Evolutionary conservation across 2,329 filamentous ascomycete genomes (phyloP).

Genomic region (Zasmidium citrigriseum): DNA sequence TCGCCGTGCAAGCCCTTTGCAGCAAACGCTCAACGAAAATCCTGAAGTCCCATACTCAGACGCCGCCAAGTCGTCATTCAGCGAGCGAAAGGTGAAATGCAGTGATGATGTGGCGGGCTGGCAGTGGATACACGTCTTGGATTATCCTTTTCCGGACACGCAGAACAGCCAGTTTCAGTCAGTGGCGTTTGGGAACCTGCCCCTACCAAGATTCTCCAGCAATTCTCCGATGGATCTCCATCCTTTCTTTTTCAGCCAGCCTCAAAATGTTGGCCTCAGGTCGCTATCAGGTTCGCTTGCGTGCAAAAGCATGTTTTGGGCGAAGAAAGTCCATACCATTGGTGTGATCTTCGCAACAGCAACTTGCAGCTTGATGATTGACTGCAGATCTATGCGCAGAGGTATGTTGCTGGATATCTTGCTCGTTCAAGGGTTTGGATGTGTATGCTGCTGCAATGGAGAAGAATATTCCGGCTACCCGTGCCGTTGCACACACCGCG

Average conservation of each 20-base stretch:
- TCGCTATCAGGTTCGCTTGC: not conserved
- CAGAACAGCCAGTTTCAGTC: not conserved
- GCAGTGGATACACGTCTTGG: constrained; percentile 1
- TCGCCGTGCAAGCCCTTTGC: too few species aligned
- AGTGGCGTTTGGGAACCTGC: not conserved
- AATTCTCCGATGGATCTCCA: not conserved
- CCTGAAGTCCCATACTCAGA: not conserved
- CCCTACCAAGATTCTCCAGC: too few species aligned
- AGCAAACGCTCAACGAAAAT: not conserved
- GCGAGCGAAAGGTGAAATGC: not conserved
- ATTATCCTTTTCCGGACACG: constrained; percentile 1
- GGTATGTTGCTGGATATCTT: too few species aligned
- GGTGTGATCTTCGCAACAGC: not conserved
- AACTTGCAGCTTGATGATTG: not conserved
- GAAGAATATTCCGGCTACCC: too few species aligned
- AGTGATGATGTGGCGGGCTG: not conserved
- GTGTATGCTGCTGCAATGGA: too few species aligned
- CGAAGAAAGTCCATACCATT: not conserved
- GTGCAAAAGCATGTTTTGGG: not conserved
- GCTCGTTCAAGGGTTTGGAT: too few species aligned
- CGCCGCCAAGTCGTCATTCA: not conserved
- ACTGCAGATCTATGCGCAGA: too few species aligned
- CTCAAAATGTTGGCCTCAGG: not conserved
- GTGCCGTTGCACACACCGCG: too few species aligned
- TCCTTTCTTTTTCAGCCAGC: not conserved